Conservation (phyloP, 257 asterid genomes). For the Solanum lycopersicoides region DNA sequence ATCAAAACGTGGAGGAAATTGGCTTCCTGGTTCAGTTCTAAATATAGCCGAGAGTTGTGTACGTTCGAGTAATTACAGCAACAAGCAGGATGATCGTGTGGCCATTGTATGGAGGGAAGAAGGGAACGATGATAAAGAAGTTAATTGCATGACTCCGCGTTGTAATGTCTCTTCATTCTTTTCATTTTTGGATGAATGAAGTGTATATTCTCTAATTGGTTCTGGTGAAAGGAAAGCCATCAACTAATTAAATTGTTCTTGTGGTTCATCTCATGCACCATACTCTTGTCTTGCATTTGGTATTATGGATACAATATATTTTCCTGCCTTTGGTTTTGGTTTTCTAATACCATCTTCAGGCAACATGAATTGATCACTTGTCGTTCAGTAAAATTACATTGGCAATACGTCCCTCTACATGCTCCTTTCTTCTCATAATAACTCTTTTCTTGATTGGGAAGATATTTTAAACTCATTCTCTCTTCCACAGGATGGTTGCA, state of each 20-base stretch:
- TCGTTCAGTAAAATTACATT: not conserved
- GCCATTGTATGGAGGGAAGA: slow-evolving; percentile 87
- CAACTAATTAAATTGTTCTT: not conserved
- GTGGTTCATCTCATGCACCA: not conserved
- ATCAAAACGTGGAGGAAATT: slow-evolving; percentile 58
- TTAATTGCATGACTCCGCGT: slow-evolving; percentile 19
- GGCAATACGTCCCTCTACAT: not conserved
- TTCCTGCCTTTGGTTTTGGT: not conserved
- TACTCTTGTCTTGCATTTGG: not conserved
- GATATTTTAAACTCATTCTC: not conserved
- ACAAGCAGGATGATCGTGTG: slow-evolving; percentile 47
- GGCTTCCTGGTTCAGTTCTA: slow-evolving; percentile 80
- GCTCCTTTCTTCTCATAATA: not conserved
- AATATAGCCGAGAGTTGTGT: slow-evolving; percentile 88
- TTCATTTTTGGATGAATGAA: not conserved
- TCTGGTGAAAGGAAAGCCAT: not conserved
- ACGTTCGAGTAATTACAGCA: slow-evolving; percentile 28
- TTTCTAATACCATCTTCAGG: not conserved
- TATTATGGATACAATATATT: not conserved
- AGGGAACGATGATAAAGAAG: slow-evolving; percentile 40
- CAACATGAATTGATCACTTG: not conserved
- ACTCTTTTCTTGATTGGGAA: not conserved
- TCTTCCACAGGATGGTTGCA: slow-evolving; percentile 67
- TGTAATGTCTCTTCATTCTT: not conserved
- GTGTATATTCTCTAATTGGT: not conserved